Conservation (phyloP, 1,284 basidiomycete species). For the Vanrija humicola region DNA sequence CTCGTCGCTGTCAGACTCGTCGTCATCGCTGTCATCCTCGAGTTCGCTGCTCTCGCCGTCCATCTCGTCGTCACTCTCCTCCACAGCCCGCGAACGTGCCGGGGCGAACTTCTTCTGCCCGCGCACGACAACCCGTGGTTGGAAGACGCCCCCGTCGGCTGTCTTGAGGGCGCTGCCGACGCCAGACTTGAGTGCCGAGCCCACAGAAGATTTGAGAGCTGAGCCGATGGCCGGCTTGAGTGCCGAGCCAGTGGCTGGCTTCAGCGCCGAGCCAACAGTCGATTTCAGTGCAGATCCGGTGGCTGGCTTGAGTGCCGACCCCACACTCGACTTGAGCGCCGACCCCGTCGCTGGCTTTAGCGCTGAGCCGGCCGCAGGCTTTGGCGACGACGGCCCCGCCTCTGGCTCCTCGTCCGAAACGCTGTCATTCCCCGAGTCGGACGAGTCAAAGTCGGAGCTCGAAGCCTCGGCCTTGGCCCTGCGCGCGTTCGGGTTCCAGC, state of each 20-base stretch:
- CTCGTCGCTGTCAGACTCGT: conserved; percentile 21
- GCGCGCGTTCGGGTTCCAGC: conserved; percentile 42
- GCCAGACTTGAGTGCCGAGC: background rate
- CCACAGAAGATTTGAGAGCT: conserved; percentile 1
- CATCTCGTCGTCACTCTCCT: conserved; percentile 20
- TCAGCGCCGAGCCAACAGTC: conserved; percentile 1
- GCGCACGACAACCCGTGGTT: conserved; percentile 30
- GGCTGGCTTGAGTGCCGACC: background rate
- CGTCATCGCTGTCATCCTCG: conserved; percentile 21
- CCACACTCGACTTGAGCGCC: background rate
- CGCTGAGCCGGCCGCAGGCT: background rate
- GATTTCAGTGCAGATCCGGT: conserved; percentile 1
- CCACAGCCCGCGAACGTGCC: conserved; percentile 7
- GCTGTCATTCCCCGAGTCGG: conserved; percentile 41
- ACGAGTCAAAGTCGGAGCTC: conserved; percentile 47
- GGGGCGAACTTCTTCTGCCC: conserved; percentile 23
- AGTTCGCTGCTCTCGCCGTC: conserved; percentile 18
- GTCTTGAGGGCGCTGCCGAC: conserved; percentile 14
- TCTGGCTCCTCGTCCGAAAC: conserved; percentile 12
- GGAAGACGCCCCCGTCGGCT: conserved; percentile 23
- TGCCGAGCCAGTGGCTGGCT: background rate
- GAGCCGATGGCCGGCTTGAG: conserved; percentile 2
- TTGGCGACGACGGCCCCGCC: conserved; percentile 13
- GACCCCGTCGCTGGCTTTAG: background rate
- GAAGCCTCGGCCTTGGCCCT: conserved; percentile 13